phyloP scores from a whole-genome alignment of 495 filamentous ascomycete species.

The Xylaria palmicola region DNA sequence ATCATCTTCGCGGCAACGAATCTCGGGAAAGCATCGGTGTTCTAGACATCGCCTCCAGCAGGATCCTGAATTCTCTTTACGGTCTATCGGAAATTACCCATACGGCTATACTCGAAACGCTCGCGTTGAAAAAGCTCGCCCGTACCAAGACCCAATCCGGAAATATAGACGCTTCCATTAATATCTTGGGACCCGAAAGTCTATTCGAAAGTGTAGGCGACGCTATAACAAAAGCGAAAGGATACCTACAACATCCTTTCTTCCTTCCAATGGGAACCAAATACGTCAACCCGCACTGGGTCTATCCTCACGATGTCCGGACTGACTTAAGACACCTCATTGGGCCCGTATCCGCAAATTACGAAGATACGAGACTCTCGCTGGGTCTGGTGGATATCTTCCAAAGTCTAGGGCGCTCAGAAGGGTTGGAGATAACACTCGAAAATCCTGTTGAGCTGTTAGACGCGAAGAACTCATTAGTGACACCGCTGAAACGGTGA shows the following conservation, averaged over 20 bases:
- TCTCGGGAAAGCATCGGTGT: neutral
- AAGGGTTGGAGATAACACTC: neutral
- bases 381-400: neutral
- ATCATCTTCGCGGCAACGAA: neutral
- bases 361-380: neutral
- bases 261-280: neutral
- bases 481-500: neutral
- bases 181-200: neutral
- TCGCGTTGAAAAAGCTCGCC: neutral
- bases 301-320: neutral
- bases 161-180: neutral
- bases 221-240: neutral
- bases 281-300: neutral
- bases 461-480: neutral
- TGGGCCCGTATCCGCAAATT: neutral
- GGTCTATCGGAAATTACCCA: neutral
- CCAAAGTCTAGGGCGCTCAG: neutral
- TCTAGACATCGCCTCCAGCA: neutral
- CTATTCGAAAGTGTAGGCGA: neutral
- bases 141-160: neutral
- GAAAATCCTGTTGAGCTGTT: neutral
- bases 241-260: neutral
- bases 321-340: neutral
- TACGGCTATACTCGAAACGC: neutral
- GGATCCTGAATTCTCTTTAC: neutral